Percentiles rank a stretch among this genome's conserved stretches.
Conservation (phyloP, 768 basidiomycete genomes). For the Leucosporidium yakuticum region DNA sequence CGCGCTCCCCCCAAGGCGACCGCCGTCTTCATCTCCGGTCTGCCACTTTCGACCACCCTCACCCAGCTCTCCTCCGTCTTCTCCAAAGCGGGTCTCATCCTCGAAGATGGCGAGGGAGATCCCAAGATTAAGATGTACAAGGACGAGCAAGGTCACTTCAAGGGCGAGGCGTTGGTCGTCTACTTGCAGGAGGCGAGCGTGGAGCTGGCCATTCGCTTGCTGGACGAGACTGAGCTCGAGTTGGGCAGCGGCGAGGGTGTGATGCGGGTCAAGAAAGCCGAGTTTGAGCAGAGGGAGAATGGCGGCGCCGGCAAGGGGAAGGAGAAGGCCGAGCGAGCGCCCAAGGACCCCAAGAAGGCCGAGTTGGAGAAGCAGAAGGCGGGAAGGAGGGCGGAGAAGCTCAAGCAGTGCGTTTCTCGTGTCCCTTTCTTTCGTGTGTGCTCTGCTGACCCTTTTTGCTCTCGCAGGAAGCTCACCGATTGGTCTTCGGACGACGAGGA, state of each 20-base stretch:
- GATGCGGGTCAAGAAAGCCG: conserved; percentile 69
- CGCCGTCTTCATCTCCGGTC: conserved; percentile 70
- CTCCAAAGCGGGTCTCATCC: conserved; percentile 81
- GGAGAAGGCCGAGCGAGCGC: conserved; percentile 40
- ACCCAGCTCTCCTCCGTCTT: conserved; percentile 82
- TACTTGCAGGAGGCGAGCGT: conserved; percentile 99
- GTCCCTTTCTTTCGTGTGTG: background rate
- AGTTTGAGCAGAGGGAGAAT: conserved; percentile 58
- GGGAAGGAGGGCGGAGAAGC: conserved; percentile 68
- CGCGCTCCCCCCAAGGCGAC: conserved; percentile 38
- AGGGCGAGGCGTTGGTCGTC: conserved; percentile 88
- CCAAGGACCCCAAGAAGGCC: conserved; percentile 50
- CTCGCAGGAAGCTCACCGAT: conserved; percentile 72
- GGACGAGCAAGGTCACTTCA: conserved; percentile 72
- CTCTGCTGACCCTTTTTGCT: background rate
- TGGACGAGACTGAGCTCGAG: conserved; percentile 87
- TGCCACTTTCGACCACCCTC: conserved; percentile 67
- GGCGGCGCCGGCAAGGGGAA: conserved; percentile 16
- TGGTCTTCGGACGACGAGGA: conserved; percentile 90
- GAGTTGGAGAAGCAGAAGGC: conserved; percentile 72
- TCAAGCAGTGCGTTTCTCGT: conserved; percentile 63
- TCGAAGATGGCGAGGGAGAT: conserved; percentile 84
- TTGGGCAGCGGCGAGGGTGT: conserved; percentile 67
- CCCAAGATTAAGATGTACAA: conserved; percentile 96
- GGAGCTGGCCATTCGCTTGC: conserved; percentile 66